Evolutionary conservation across 2,329 filamentous ascomycete genomes (phyloP), one percentile per base, ranked within the genome.

Genomic region (Paecilomyces dactylethromorphus): DNA sequence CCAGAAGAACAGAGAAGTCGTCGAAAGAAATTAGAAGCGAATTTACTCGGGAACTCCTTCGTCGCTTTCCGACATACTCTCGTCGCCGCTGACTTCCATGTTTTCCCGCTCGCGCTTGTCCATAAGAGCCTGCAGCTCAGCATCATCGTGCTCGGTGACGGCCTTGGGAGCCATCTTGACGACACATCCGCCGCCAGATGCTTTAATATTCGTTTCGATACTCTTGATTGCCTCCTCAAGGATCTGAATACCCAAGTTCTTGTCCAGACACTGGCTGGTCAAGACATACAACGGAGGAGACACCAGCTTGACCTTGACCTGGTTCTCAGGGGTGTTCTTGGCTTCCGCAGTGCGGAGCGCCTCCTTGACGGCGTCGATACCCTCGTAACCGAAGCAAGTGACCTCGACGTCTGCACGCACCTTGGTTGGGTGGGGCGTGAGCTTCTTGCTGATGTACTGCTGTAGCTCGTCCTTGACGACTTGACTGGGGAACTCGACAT

Each of bases 91-190:
- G 71, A 99, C 91, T 76, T 99, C 91, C 74, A 91, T 90, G 78
- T 99, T 99, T 84, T 97, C 93, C 65, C 91, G 88, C 82, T 96
- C 94, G 66, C 90, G 88, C 87, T 97, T 97, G 84, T 97, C 94
- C 94, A 99, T 99, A 65, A 99, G 84, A 56, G 93, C 94, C 76
- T 97, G 92, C 65, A 99, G 82, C 78, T 97, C 92, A 26, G 93
- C 94, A 72, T 99, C 94, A 70, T 99, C 95, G 76, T 92, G 95
- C 83, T 97, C 95, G 1, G 94, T 99, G 62, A 99, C 94, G 3
- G 95, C 94, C 87, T 97, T 97, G 66, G 94, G 94, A 70, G 94
- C 92, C 94, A 99, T 99, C 86, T 95, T 96, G 68, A 97, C 89
- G 51, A 88, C 84, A 71, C 93, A 89, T 71, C 86, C 87, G 62